phyloP scores from a whole-genome alignment of 306 rosid species.

The Prunus mume region DNA sequence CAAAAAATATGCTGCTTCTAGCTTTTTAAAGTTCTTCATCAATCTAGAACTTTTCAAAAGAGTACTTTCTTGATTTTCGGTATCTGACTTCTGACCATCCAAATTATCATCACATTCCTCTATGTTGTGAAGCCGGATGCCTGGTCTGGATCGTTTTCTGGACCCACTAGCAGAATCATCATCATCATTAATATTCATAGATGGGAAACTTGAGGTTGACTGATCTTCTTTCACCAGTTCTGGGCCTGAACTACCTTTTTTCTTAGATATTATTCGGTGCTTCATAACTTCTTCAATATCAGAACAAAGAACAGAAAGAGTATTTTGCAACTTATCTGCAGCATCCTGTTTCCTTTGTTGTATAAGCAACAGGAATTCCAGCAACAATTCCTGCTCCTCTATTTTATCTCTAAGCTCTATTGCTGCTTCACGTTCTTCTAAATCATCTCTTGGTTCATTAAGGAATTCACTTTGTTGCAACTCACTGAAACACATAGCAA shows the following conservation, averaged over 20 bases:
- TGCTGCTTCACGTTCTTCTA: conserved; percentile 87
- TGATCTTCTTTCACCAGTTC: conserved; percentile 46
- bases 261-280: conserved; percentile 60
- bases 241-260: conserved; percentile 40
- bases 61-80: conserved; percentile 40
- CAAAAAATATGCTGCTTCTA: conserved; percentile 79
- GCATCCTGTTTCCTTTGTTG: conserved; percentile 78
- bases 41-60: conserved; percentile 66
- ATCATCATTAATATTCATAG: conserved; percentile 43
- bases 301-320: conserved; percentile 74
- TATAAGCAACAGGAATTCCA: conserved; percentile 74
- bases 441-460: conserved; percentile 70
- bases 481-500: conserved; percentile 59
- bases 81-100: conserved; percentile 36
- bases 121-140: conserved; percentile 23
- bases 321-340: conserved; percentile 74
- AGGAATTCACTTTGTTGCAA: conserved; percentile 82
- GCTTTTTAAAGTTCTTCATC: conserved; percentile 88
- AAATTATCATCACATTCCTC: conserved; percentile 68
- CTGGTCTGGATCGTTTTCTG: conserved; percentile 75
- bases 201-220: conserved; percentile 59
- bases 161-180: conserved; percentile 64
- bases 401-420: conserved; percentile 71
- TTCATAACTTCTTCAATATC: conserved; percentile 84
- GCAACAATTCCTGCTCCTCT: conserved; percentile 82